These are phyloP conservation scores for Podospora pseudoanserina DNA, from an alignment of 495 filamentous ascomycete genomes.

Conservation along the genomic window DNA sequence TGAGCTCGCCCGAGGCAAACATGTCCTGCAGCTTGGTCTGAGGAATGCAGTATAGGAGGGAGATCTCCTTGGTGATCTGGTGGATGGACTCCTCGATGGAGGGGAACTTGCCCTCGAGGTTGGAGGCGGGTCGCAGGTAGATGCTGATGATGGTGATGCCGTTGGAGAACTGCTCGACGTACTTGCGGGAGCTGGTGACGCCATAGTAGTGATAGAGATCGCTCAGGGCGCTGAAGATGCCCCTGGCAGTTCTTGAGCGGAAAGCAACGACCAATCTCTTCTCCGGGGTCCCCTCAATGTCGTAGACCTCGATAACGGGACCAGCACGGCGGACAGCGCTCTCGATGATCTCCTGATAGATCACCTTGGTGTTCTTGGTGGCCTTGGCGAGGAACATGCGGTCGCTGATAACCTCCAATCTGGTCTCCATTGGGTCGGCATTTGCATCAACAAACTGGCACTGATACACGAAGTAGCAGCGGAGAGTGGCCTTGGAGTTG, in stretches of 20 bases:
- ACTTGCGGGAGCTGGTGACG: conserved; percentile 91
- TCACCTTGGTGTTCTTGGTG: conserved; percentile 87
- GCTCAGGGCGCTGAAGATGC: conserved; percentile 90
- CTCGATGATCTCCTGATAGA: conserved; percentile 90
- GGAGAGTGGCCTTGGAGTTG: conserved; percentile 68
- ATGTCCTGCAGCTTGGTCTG: conserved; percentile 90
- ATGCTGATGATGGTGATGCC: conserved; percentile 95
- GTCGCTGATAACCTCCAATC: conserved; percentile 87
- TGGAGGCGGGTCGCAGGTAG: conserved; percentile 72
- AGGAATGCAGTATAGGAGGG: conserved; percentile 93
- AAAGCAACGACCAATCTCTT: conserved; percentile 93
- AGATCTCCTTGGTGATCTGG: conserved; percentile 98
- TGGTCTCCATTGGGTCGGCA: conserved; percentile 72
- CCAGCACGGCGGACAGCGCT: conserved; percentile 78
- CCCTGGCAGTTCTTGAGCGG: conserved; percentile 85
- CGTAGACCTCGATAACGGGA: conserved; percentile 96
- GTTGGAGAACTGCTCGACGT: conserved; percentile 98
- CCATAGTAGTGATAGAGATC: conserved; percentile 99
- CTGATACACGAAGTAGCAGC: conserved; percentile 98
- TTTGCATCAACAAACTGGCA: conserved; percentile 78
- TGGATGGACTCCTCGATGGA: conserved; percentile 89
- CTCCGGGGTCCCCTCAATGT: conserved; percentile 85
- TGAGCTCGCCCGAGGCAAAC: conserved; percentile 83
- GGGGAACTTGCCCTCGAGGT: conserved; percentile 46
- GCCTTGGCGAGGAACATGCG: conserved; percentile 93